A percentile compares a stretch with the other conserved stretches of the same genome.
These are phyloP conservation scores for Dactylellina parvicollis DNA, from an alignment of 2,329 filamentous ascomycete species.

Conservation along the genomic window DNA sequence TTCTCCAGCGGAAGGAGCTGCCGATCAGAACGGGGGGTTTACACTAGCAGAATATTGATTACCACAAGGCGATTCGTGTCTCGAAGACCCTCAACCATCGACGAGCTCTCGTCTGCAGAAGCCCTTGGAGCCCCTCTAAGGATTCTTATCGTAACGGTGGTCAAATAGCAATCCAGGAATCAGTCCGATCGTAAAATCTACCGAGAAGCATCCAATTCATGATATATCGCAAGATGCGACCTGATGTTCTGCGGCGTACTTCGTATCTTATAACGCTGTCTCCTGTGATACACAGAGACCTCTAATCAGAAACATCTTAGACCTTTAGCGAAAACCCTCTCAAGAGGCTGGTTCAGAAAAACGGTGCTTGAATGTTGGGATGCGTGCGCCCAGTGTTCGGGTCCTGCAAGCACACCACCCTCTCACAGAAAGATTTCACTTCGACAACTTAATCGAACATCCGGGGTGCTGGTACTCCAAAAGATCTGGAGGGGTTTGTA, in stretches of 20 bases:
- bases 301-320: background rate
- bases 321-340: conserved; percentile 39
- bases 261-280: background rate
- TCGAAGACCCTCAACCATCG: background rate
- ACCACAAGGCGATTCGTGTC: background rate
- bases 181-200: conserved; percentile 1
- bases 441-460: conserved; percentile 1
- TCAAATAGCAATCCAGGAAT: conserved; percentile 21
- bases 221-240: no score
- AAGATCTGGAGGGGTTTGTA: background rate
- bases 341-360: conserved; percentile 30
- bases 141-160: conserved; percentile 22
- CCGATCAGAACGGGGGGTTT: conserved; percentile 36
- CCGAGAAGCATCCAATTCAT: no score
- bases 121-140: background rate
- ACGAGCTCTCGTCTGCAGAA: conserved; percentile 23
- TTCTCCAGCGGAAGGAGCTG: conserved; percentile 36
- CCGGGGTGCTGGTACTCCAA: conserved; percentile 11
- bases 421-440: conserved; percentile 6
- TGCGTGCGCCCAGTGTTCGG: conserved; percentile 19
- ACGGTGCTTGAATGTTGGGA: conserved; percentile 31
- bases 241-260: no score
- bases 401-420: conserved; percentile 19
- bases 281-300: conserved; percentile 20
- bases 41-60: background rate